phyloP scores from a whole-genome alignment of 129 eudicot genomes.

The Apium graveolens region DNA sequence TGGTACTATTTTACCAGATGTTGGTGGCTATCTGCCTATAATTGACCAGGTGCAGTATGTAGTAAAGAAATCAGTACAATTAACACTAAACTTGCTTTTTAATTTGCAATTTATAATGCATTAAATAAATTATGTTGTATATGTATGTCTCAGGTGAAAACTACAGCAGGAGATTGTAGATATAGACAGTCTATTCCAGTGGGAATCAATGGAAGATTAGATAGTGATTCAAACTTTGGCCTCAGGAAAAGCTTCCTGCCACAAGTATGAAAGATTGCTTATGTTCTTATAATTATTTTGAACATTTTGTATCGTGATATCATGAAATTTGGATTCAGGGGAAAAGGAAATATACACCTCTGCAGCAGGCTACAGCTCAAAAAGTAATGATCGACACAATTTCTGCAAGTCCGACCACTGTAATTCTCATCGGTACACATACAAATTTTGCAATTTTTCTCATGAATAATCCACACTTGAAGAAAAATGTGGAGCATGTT shows the following conservation, averaged over 20 bases:
- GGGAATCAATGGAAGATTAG: constrained; percentile 63
- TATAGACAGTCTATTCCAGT: constrained; percentile 82
- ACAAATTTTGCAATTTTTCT: constrained; percentile 75
- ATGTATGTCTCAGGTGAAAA: constrained; percentile 35
- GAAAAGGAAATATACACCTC: constrained; percentile 59
- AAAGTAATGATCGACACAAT: constrained; percentile 55
- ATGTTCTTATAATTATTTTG: background rate
- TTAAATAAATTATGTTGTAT: background rate
- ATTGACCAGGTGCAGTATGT: constrained; percentile 75
- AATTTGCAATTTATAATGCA: background rate
- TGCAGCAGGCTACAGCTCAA: constrained; percentile 59
- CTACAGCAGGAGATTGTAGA: constrained; percentile 78
- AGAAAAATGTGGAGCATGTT: constrained; percentile 65
- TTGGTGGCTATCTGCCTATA: constrained; percentile 82
- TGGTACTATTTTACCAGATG: constrained; percentile 62
- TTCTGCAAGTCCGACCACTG: constrained; percentile 52
- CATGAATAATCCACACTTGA: constrained; percentile 64
- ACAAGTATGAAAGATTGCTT: constrained; percentile 30
- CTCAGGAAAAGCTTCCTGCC: constrained; percentile 73
- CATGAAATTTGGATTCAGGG: constrained; percentile 34
- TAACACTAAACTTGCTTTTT: background rate
- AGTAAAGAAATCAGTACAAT: too few relatives aligned
- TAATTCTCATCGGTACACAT: constrained; percentile 47
- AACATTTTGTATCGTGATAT: background rate
- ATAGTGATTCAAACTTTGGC: constrained; percentile 68